Evolutionary conservation across 495 filamentous ascomycete genomes (phyloP), one percentile per base, ranked within the genome.

Genomic region (Penicillium desertorum): DNA sequence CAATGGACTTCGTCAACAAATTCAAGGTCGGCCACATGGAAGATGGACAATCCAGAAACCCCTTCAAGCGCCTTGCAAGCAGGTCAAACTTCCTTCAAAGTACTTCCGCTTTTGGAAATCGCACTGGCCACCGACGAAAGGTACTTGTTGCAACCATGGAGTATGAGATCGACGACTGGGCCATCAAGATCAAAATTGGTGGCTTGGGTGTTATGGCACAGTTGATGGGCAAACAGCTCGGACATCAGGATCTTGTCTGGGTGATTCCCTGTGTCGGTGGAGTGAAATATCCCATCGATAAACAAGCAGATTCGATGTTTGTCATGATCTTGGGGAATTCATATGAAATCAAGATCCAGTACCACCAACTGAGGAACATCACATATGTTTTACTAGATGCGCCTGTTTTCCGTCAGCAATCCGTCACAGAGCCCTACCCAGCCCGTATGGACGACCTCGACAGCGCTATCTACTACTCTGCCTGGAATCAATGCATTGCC

Each of bases 231-330:
- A 85, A 86, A 56, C 82, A 86, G 51, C 80, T 89, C 8, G 74
- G 80, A 3, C 84, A 90, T 51, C 82, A 87, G 58, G 81, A 90
- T 63, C 72, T 89, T 8, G 82, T 89, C 48, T 90, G 86, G 87
- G 86, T 90, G n/a, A 82, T 90, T 39, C 87, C 86, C n/a, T 85
- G 85, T 64, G 86, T 88, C 17, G 86, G 85, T 19, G 87, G 81
- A 29, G 73, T 90, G 23, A 76, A 86, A 16, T 89, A 89, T 58
- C 87, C 86, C 0, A 63, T 74, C 11, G 85, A 88, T 56, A 73
- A 82, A 56, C 71, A 64, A 0, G 85, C 80, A 1, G 84, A 87
- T 45, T 76, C 85, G 2, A 89, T 90, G 79, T 76, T 73, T 32
- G 82, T 88, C 17, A 84, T 76, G 4, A 81, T 90, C n/a, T 72